phyloP scores from a whole-genome alignment of 1,284 basidiomycete genomes.

The Boletellus deceptivus region DNA sequence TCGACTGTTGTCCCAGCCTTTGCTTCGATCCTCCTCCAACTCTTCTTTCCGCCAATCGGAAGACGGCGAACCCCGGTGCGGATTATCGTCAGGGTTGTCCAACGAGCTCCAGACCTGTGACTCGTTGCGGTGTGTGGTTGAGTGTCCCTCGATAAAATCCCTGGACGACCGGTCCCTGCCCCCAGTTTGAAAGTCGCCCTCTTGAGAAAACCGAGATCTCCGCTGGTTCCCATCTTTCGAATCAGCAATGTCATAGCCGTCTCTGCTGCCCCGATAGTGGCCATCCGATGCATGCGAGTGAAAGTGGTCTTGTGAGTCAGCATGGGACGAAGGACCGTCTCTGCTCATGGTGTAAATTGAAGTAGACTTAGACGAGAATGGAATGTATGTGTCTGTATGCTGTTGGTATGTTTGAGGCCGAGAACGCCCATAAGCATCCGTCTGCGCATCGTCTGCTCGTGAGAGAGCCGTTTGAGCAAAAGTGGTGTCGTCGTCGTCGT shows the following conservation, averaged over 20 bases:
- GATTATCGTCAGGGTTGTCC: slow-evolving; percentile 40
- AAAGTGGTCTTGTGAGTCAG: slow-evolving; percentile 52
- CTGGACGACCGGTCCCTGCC: slow-evolving; percentile 45
- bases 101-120: slow-evolving; percentile 38
- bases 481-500: slow-evolving; percentile 46
- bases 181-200: slow-evolving; percentile 39
- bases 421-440: slow-evolving; percentile 43
- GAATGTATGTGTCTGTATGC: slow-evolving; percentile 48
- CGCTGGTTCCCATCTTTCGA: slow-evolving; percentile 47
- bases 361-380: slow-evolving; percentile 41
- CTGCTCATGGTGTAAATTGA: slow-evolving; percentile 44
- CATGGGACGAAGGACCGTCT: slow-evolving; percentile 51
- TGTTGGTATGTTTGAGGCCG: slow-evolving; percentile 41
- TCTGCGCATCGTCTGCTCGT: slow-evolving; percentile 47
- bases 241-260: slow-evolving; percentile 45
- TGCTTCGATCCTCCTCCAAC: slow-evolving; percentile 30
- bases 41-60: slow-evolving; percentile 38
- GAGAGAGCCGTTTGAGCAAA: slow-evolving; percentile 42
- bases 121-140: slow-evolving; percentile 44
- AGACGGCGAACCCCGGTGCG: slow-evolving; percentile 42
- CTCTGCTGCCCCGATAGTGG: slow-evolving; percentile 49
- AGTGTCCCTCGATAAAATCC: slow-evolving; percentile 44
- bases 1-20: slow-evolving; percentile 30
- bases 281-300: slow-evolving; percentile 44
- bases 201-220: slow-evolving; percentile 37